Conservation (phyloP, 495 filamentous ascomycete species). For the Podospora didyma region DNA sequence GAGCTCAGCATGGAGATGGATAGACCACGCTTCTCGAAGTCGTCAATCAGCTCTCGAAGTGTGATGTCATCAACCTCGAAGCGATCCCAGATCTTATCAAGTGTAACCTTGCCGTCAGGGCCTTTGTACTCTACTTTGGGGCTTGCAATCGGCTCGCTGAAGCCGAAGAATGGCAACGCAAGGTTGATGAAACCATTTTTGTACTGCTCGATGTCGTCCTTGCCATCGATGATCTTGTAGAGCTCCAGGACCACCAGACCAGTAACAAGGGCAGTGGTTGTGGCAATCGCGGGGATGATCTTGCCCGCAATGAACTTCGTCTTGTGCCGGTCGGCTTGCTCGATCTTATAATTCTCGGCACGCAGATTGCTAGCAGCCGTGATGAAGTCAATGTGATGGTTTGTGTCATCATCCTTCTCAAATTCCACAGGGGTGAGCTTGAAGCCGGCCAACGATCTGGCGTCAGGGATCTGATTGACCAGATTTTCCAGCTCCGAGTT, state of each 20-base stretch:
- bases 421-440: constrained; percentile 91
- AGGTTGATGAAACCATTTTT: constrained; percentile 99
- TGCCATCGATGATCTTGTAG: constrained; percentile 95
- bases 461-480: constrained; percentile 62
- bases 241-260: constrained; percentile 90
- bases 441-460: constrained; percentile 78
- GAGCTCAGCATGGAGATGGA: constrained; percentile 90
- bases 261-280: constrained; percentile 92
- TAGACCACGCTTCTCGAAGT: constrained; percentile 77
- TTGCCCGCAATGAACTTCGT: constrained; percentile 99
- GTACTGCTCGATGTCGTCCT: constrained; percentile 91
- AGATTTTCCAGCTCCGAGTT: constrained; percentile 67
- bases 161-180: constrained; percentile 94
- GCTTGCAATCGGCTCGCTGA: constrained; percentile 91
- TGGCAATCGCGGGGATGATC: constrained; percentile 98
- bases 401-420: constrained; percentile 98
- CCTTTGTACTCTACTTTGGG: constrained; percentile 86
- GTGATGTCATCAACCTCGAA: constrained; percentile 90
- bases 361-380: constrained; percentile 94
- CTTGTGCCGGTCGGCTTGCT: constrained; percentile 86
- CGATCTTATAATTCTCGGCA: constrained; percentile 96
- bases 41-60: constrained; percentile 72
- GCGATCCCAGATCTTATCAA: constrained; percentile 97
- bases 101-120: constrained; percentile 67
- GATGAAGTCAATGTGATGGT: constrained; percentile 99